Base-by-base conservation (phyloP, 139 green algal species). In the Closterium sp. region DNA sequence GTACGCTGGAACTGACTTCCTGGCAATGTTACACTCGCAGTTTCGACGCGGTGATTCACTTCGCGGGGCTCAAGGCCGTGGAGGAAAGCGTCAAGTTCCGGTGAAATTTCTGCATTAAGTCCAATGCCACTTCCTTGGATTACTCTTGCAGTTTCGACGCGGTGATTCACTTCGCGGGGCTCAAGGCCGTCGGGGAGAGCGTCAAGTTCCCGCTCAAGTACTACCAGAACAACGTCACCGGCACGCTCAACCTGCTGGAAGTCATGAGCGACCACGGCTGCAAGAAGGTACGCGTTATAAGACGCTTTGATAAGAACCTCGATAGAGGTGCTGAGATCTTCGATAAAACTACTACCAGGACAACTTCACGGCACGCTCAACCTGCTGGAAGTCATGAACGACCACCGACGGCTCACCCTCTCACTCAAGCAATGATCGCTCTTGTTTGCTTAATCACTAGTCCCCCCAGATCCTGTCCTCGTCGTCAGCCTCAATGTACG, bases 291-390 rank as follows among this genome's bases (percentile, higher is more conserved):
- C 25, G 87, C 66, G 9, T 36, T 7, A 25, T 76, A 76, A 66
- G 38, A 12, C 38, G 38, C 38, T 10, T 66, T 10, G 4, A 9
- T 66, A 66, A n/a, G n/a, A n/a, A n/a, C n/a, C n/a, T n/a, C n/a
- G n/a, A n/a, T n/a, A n/a, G n/a, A n/a, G n/a, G n/a, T n/a, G n/a
- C n/a, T n/a, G n/a, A n/a, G n/a, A n/a, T n/a, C n/a, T n/a, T n/a
- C n/a, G n/a, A n/a, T n/a, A n/a, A n/a, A 94, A 96, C 87, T 99
- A 99, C 94, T 99, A 99, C 95, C 92, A 96, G 87, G 98, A 99
- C 97, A 99, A 99, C 94, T 95, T 99, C 25, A 91, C 94, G 96
- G 97, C 36, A 98, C 97, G 0, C 84, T 98, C 16, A 96, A 97
- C 31, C 95, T 99, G 89, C 87, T 97, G 33, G 95, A 98, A 69